Conservation (phyloP, 2,329 filamentous ascomycete species). For the Phialocephala sp. region DNA sequence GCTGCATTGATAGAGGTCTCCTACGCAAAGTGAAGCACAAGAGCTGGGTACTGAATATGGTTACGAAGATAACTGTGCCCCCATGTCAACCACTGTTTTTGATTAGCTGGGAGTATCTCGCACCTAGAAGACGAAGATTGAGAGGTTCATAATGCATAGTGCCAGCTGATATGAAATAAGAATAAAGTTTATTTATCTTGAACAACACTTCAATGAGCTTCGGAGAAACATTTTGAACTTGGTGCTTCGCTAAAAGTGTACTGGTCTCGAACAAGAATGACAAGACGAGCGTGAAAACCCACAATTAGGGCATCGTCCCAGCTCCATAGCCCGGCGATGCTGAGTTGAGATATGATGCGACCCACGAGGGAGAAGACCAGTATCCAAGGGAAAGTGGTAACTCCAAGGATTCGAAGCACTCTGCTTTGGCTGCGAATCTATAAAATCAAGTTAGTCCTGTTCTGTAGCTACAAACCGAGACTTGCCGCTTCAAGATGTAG, state of each 20-base stretch:
- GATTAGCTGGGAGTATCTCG: not conserved
- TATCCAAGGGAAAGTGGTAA: not conserved
- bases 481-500: not conserved
- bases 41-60: not conserved
- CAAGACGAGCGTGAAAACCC: conserved; percentile 3
- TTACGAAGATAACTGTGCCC: conserved; percentile 7
- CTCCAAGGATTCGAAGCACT: conserved; percentile 3
- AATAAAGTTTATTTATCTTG: not conserved
- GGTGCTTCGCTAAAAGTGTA: conserved; percentile 11
- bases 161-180: conserved; percentile 13
- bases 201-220: not conserved
- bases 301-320: conserved; percentile 15
- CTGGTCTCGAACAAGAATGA: conserved; percentile 1
- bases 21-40: not conserved
- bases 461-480: not conserved
- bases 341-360: conserved; percentile 2
- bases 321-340: not conserved
- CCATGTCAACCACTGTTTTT: conserved; percentile 13
- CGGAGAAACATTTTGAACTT: not conserved
- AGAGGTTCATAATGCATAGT: conserved; percentile 11
- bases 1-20: conserved; percentile 9
- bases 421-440: conserved; percentile 5
- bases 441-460: not conserved
- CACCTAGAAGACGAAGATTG: conserved; percentile 16
- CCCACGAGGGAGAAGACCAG: conserved; percentile 2